Evolutionary conservation across 1,284 basidiomycete species (phyloP).

Genomic region (Apiotrichum siamense): DNA sequence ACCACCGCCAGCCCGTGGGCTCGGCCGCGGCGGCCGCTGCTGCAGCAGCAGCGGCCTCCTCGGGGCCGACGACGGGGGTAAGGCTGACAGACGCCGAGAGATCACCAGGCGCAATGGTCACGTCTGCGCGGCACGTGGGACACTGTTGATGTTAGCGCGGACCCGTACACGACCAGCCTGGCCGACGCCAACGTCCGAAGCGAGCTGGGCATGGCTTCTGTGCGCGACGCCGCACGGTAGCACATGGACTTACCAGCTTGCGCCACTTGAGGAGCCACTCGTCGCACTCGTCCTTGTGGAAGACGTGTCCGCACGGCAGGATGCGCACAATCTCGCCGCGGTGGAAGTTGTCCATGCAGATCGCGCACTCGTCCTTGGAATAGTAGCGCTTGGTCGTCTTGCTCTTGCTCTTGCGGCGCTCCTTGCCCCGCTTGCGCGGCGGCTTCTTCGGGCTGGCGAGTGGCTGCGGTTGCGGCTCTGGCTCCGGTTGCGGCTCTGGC

Average conservation of each 20-base stretch:
- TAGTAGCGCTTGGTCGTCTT: slow-evolving; percentile 35
- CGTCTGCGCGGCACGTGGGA: slow-evolving; percentile 80
- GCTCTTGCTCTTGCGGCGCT: slow-evolving; percentile 11
- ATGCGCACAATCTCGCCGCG: slow-evolving; percentile 81
- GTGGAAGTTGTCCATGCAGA: slow-evolving; percentile 77
- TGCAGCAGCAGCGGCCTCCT: background rate
- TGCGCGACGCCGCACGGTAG: no score
- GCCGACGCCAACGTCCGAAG: no score
- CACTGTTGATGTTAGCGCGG: slow-evolving; percentile 56
- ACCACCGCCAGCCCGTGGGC: background rate
- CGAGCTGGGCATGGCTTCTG: no score
- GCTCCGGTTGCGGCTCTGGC: no score
- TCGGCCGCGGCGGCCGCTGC: background rate
- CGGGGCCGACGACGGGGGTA: slow-evolving; percentile 16
- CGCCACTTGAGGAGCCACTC: slow-evolving; percentile 82
- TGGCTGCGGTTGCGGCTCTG: no score
- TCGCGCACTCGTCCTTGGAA: slow-evolving; percentile 66
- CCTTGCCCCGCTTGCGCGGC: slow-evolving; percentile 8
- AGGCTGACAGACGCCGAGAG: slow-evolving; percentile 16
- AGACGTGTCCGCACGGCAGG: slow-evolving; percentile 79
- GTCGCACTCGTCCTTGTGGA: slow-evolving; percentile 67
- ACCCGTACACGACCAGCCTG: no score
- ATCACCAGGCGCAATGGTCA: slow-evolving; percentile 56
- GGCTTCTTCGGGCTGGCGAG: background rate
- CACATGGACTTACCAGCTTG: slow-evolving; percentile 71